Evolutionary conservation across 306 rosid genomes (phyloP).

Genomic region (Vicia faba): DNA sequence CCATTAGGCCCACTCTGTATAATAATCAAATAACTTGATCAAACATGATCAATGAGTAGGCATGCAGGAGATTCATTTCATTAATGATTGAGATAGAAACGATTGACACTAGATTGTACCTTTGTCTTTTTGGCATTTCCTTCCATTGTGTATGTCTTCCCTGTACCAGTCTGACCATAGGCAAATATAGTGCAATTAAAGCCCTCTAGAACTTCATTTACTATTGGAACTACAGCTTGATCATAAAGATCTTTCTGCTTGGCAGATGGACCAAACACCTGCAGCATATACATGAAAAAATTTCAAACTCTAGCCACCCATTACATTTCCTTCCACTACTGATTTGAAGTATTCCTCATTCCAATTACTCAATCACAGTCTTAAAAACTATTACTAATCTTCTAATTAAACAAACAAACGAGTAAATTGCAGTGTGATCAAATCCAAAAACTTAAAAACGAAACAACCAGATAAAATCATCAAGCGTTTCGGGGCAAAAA

Average conservation of each 20-base stretch:
- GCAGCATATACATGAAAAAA: not conserved
- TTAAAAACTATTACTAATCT: too few species aligned
- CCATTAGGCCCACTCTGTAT: constrained; percentile 81
- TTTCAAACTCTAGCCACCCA: not conserved
- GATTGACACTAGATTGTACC: constrained; percentile 46
- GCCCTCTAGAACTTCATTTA: constrained; percentile 85
- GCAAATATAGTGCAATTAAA: constrained; percentile 94
- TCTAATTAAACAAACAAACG: too few species aligned
- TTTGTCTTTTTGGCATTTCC: constrained; percentile 89
- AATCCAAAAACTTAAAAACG: too few species aligned
- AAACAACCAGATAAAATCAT: not conserved
- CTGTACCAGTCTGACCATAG: constrained; percentile 94
- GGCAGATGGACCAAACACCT: constrained; percentile 95
- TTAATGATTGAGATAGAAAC: not conserved
- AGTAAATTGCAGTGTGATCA: not conserved
- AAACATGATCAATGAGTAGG: not conserved
- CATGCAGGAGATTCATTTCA: not conserved
- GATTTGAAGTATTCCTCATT: too few species aligned
- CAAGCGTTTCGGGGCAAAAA: not conserved
- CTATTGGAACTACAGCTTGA: constrained; percentile 86
- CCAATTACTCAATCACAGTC: too few species aligned
- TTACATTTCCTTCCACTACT: too few species aligned
- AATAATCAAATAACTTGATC: constrained; percentile 18
- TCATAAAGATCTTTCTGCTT: constrained; percentile 85
- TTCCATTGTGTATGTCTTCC: constrained; percentile 95